phyloP scores from a whole-genome alignment of 768 basidiomycete genomes.

The Boletus pseudo-olivaceus region DNA sequence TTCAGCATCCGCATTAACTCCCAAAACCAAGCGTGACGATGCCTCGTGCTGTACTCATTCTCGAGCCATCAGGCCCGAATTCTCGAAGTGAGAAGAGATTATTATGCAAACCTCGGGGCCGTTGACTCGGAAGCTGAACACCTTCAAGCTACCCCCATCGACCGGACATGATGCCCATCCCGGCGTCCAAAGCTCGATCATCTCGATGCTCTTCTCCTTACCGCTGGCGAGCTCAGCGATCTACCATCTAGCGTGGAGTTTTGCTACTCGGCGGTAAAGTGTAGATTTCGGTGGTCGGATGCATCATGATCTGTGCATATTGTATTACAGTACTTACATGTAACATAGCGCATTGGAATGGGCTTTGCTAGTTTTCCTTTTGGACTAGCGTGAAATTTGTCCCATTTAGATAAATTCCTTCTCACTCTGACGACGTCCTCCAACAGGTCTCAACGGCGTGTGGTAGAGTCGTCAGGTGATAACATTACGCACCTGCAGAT shows the following conservation, averaged over 20 bases:
- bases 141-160: background rate
- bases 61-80: constrained; percentile 10
- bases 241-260: constrained; percentile 16
- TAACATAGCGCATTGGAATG: too few relatives aligned
- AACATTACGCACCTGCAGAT: too few relatives aligned
- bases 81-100: constrained; percentile 14
- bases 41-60: constrained; percentile 10
- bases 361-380: too few relatives aligned
- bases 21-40: background rate
- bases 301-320: too few relatives aligned
- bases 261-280: constrained; percentile 23
- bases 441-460: too few relatives aligned
- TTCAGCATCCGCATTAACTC: background rate
- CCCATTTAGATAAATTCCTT: too few relatives aligned
- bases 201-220: constrained; percentile 19
- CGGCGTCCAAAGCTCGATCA: too few relatives aligned
- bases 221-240: constrained; percentile 11
- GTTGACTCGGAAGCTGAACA: background rate
- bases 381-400: background rate
- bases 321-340: too few relatives aligned
- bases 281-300: constrained; percentile 25
- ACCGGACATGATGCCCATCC: too few relatives aligned
- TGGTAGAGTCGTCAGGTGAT: too few relatives aligned
- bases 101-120: background rate
- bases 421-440: too few relatives aligned